A percentile compares a stretch with the other conserved stretches of the same genome.
phyloP scores from a whole-genome alignment of 2,329 filamentous ascomycete genomes.

The Cadophora sp. region DNA sequence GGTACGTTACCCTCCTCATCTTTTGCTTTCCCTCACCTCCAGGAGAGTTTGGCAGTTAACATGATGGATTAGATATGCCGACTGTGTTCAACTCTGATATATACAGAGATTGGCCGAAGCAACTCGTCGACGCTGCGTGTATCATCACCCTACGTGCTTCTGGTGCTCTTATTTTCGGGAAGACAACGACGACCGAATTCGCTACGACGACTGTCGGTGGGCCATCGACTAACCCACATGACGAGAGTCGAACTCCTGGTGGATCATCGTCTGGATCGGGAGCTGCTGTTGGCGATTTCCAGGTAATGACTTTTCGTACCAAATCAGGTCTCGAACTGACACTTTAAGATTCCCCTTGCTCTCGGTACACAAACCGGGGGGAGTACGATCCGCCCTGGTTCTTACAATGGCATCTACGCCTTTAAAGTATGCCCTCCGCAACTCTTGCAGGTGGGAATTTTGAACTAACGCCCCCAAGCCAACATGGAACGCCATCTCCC shows the following conservation, averaged over 20 bases:
- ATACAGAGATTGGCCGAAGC: conserved; percentile 52
- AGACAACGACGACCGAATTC: conserved; percentile 70
- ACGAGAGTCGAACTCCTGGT: conserved; percentile 61
- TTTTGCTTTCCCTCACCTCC: too few species aligned
- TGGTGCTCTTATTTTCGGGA: conserved; percentile 64
- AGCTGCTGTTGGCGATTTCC: conserved; percentile 69
- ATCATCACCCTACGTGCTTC: conserved; percentile 59
- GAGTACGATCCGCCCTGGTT: conserved; percentile 67
- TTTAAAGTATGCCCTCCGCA: conserved; percentile 52
- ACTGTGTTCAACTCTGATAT: conserved; percentile 62
- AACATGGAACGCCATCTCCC: conserved; percentile 67
- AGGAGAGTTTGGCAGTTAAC: not conserved
- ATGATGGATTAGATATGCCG: conserved; percentile 55
- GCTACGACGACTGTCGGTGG: conserved; percentile 61
- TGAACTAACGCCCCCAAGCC: conserved; percentile 45
- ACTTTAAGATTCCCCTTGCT: conserved; percentile 52
- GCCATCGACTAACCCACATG: conserved; percentile 63
- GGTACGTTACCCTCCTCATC: too few species aligned
- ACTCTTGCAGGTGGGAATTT: not conserved
- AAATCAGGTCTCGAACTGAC: not conserved
- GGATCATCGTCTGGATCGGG: conserved; percentile 72
- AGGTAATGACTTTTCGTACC: conserved; percentile 45
- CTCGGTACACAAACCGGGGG: conserved; percentile 73
- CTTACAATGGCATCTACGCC: conserved; percentile 69
- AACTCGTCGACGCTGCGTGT: conserved; percentile 57